Evolutionary conservation across 192 early-diverging fungal species (phyloP).

Genomic region (Mortierella hygrophila): DNA sequence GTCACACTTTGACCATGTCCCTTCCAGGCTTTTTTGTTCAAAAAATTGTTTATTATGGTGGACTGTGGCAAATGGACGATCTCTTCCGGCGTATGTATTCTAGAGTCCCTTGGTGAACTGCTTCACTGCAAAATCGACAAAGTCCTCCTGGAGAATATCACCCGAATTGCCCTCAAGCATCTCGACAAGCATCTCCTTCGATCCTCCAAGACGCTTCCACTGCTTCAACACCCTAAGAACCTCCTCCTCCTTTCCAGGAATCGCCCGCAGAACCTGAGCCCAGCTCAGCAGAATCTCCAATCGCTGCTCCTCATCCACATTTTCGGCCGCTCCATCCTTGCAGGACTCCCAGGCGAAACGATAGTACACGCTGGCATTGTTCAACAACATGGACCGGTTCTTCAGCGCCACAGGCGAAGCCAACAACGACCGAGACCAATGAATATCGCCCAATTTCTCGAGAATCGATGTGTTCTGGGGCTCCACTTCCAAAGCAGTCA

Average conservation of each 20-base stretch:
- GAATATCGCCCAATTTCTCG: constrained; percentile 66
- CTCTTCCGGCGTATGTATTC: neutral
- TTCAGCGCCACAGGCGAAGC: constrained; percentile 53
- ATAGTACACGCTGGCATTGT: constrained; percentile 66
- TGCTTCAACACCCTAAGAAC: constrained; percentile 51
- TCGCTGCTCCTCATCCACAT: constrained; percentile 59
- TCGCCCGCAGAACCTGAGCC: constrained; percentile 42
- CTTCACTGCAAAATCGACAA: constrained; percentile 47
- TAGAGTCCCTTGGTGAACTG: constrained; percentile 11
- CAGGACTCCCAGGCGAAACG: constrained; percentile 62
- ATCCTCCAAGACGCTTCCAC: constrained; percentile 48
- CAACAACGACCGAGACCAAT: constrained; percentile 56
- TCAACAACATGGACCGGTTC: constrained; percentile 61
- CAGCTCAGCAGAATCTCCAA: constrained; percentile 52
- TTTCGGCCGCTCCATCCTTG: constrained; percentile 53
- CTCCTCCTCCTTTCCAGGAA: constrained; percentile 53
- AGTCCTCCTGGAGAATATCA: constrained; percentile 46
- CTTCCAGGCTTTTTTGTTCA: neutral
- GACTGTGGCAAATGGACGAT: too few species aligned
- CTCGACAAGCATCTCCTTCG: constrained; percentile 38
- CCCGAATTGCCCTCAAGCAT: constrained; percentile 33
- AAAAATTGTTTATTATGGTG: constrained; percentile 5
- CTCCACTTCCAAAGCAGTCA: constrained; percentile 59
- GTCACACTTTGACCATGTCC: neutral
- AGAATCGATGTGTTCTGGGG: constrained; percentile 64